Evolutionary conservation across 23 red algal genomes (phyloP).

Genomic region (Agarophyton chilense): DNA sequence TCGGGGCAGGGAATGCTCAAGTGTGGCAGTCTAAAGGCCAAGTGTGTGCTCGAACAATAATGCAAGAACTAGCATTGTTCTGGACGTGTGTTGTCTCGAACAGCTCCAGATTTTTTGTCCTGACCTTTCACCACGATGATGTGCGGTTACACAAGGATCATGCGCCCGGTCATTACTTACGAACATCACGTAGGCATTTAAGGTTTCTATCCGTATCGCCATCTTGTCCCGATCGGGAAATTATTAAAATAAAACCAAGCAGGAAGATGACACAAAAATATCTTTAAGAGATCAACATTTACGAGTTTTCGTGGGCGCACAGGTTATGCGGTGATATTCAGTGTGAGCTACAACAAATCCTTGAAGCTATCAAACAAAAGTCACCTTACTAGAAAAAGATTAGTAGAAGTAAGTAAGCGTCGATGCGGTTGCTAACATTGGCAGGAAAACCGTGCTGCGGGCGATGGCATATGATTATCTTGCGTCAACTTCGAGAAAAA

Average conservation of each 20-base stretch:
- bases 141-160: too few relatives aligned
- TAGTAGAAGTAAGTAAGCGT: slow-evolving; percentile 25
- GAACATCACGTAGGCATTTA: too few relatives aligned
- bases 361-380: not conserved
- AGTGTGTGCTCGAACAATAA: not conserved
- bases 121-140: too few relatives aligned
- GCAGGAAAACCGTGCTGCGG: not conserved
- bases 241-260: too few relatives aligned
- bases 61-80: not conserved
- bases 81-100: not conserved
- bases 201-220: too few relatives aligned
- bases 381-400: slow-evolving; percentile 11
- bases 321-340: not conserved
- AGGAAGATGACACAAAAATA: too few relatives aligned
- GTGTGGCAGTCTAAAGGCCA: not conserved
- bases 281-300: slow-evolving; percentile 3
- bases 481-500: slow-evolving; percentile 32
- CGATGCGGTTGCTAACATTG: not conserved
- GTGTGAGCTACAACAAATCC: not conserved
- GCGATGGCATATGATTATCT: slow-evolving; percentile 5
- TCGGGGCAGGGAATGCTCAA: not conserved
- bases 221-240: too few relatives aligned
- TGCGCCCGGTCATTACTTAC: too few relatives aligned
- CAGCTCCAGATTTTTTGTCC: not conserved
- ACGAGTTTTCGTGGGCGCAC: not conserved